These are phyloP conservation scores for Cladochytrium replicatum DNA, from an alignment of 192 early-diverging fungal genomes.

Conservation along the genomic window DNA sequence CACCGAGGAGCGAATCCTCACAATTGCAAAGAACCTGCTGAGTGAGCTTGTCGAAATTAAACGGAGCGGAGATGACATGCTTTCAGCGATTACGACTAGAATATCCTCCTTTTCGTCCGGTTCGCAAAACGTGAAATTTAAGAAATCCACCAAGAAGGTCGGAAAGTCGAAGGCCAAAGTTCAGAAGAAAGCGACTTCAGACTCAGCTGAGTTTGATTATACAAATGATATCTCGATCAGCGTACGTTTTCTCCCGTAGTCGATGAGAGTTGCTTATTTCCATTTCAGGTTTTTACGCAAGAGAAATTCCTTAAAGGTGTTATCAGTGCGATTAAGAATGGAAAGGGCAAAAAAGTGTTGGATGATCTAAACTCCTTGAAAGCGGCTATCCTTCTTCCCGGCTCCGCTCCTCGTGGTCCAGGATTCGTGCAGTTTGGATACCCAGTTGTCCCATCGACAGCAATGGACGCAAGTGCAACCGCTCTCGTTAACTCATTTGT, in stretches of 20 bases:
- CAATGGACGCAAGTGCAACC: background rate
- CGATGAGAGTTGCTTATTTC: too few relatives aligned
- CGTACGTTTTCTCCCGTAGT: too few relatives aligned
- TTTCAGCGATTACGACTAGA: conserved; percentile 31
- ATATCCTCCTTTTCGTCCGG: too few relatives aligned
- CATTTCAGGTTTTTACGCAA: conserved; percentile 64
- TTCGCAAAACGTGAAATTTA: too few relatives aligned
- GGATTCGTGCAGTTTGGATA: conserved; percentile 34
- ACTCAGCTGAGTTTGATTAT: conserved; percentile 1
- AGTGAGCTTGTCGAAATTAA: conserved; percentile 55
- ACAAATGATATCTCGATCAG: conserved; percentile 53
- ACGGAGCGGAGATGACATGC: conserved; percentile 49
- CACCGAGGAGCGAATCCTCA: conserved; percentile 57
- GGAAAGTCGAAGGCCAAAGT: too few relatives aligned
- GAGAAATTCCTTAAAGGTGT: conserved; percentile 49
- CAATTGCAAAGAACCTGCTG: conserved; percentile 57
- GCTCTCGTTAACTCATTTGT: conserved; percentile 4
- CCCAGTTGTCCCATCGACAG: conserved; percentile 3
- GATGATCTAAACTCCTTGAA: conserved; percentile 4
- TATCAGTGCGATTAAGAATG: conserved; percentile 30
- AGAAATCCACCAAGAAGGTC: too few relatives aligned
- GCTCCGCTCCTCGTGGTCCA: conserved; percentile 3
- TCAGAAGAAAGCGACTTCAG: too few relatives aligned
- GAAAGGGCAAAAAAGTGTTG: conserved; percentile 8
- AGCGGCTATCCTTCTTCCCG: conserved; percentile 3